phyloP scores from a whole-genome alignment of 179 eudicot genomes.

The Corrigiola litoralis region DNA sequence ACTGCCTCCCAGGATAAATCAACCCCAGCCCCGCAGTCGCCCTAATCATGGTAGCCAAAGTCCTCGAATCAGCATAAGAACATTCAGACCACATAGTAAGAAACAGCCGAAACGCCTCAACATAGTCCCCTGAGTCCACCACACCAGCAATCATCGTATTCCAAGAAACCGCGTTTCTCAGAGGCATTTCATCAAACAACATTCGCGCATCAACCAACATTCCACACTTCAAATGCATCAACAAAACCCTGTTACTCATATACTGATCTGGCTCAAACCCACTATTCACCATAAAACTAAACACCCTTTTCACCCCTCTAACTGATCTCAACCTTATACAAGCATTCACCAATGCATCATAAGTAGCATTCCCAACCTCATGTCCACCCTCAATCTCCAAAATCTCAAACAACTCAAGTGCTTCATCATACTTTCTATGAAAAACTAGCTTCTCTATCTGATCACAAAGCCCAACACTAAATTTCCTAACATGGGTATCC shows the following conservation, averaged over 20 bases:
- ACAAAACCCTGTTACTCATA: conserved; percentile 66
- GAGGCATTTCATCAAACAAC: conserved; percentile 69
- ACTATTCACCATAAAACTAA: conserved; percentile 39
- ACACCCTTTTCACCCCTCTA: conserved; percentile 70
- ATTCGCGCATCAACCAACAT: conserved; percentile 69
- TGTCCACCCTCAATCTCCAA: conserved; percentile 46
- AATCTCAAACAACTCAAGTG: conserved; percentile 77
- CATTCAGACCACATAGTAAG: conserved; percentile 53
- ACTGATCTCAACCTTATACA: conserved; percentile 63
- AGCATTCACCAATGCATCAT: conserved; percentile 65
- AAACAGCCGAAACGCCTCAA: conserved; percentile 61
- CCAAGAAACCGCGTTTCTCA: conserved; percentile 70
- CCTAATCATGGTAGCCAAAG: conserved; percentile 54
- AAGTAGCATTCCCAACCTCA: conserved; percentile 42
- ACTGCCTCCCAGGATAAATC: conserved; percentile 51
- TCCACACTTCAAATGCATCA: conserved; percentile 77
- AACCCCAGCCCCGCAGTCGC: conserved; percentile 63
- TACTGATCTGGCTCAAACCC: conserved; percentile 59
- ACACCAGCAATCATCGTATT: conserved; percentile 71
- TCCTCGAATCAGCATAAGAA: conserved; percentile 45
- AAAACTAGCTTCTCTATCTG: conserved; percentile 62
- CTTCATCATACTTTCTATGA: conserved; percentile 45
- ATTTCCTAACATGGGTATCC: background rate
- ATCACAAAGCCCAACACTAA: conserved; percentile 35
- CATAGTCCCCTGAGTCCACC: conserved; percentile 54